Evolutionary conservation across 208 protist species (phyloP).

Genomic region (Blastocrithidia nonstop): DNA sequence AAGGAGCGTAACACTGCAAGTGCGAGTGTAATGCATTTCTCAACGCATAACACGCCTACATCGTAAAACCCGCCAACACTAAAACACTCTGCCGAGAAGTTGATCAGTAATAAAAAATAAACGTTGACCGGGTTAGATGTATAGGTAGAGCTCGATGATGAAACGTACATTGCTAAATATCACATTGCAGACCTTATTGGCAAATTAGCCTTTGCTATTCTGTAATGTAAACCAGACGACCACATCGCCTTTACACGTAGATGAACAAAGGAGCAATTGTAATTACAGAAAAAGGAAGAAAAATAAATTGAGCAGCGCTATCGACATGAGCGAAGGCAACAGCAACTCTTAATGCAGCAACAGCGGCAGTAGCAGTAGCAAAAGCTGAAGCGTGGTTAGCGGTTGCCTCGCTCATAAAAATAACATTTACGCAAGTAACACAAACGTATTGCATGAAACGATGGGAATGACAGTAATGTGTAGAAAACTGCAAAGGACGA

Average conservation of each 20-base stretch:
- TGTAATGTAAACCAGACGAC: slow-evolving; percentile 39
- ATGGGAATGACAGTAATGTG: no score
- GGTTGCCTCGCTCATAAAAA: slow-evolving; percentile 3
- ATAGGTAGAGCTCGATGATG: slow-evolving; percentile 20
- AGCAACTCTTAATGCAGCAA: not conserved
- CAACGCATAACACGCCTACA: no score
- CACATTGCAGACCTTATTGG: slow-evolving; percentile 26
- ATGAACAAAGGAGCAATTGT: slow-evolving; percentile 19
- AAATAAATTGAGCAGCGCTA: slow-evolving; percentile 6
- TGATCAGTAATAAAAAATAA: no score
- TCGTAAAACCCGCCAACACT: no score
- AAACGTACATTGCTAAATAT: slow-evolving; percentile 37
- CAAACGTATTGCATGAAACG: no score
- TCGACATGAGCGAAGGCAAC: not conserved
- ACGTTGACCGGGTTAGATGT: no score
- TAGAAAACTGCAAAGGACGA: no score
- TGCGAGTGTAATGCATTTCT: no score
- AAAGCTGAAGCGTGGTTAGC: slow-evolving; percentile 1
- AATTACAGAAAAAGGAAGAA: slow-evolving; percentile 8
- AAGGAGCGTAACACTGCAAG: no score
- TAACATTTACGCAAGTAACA: no score
- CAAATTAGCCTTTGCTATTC: slow-evolving; percentile 28
- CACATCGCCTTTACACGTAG: slow-evolving; percentile 34
- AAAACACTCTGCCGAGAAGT: no score
- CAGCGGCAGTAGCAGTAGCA: slow-evolving; percentile 2